A percentile compares a stretch with the other conserved stretches of the same genome.
phyloP scores from a whole-genome alignment of 768 basidiomycete genomes.

The Suillus bovinus region DNA sequence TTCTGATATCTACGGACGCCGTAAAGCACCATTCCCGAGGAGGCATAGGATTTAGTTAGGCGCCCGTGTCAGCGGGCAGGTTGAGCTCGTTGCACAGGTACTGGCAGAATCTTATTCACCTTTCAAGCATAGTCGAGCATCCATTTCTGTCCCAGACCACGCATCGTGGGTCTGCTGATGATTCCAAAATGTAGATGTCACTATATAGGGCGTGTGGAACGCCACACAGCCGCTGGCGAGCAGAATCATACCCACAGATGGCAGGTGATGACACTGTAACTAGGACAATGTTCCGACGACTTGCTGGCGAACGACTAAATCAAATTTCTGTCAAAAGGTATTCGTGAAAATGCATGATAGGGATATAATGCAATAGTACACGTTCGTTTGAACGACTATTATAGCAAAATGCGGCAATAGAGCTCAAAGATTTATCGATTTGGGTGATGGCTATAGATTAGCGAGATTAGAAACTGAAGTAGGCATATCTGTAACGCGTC shows the following conservation, averaged over 20 bases:
- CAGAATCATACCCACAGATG: neutral
- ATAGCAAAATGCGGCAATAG: neutral
- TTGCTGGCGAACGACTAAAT: neutral
- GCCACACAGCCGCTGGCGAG: constrained; percentile 1
- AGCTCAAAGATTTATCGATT: neutral
- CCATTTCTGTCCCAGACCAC: neutral
- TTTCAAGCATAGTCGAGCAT: neutral
- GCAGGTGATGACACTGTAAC: neutral
- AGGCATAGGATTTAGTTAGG: neutral
- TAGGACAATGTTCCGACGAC: neutral
- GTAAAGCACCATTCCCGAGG: constrained; percentile 4
- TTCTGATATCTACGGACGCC: neutral
- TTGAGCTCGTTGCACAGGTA: neutral
- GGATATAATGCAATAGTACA: neutral
- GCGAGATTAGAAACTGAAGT: constrained; percentile 27
- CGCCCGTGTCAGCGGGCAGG: neutral
- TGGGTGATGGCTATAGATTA: constrained; percentile 2
- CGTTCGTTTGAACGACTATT: neutral
- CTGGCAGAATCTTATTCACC: neutral
- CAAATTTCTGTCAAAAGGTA: neutral
- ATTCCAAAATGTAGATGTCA: neutral
- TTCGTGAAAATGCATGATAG: neutral
- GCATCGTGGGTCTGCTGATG: neutral
- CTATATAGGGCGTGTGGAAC: neutral
- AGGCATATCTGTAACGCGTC: constrained; percentile 63